Evolutionary conservation across 208 protist species (phyloP), one percentile per base, ranked within the genome.

Genomic region (Leishmania amazonensis): DNA sequence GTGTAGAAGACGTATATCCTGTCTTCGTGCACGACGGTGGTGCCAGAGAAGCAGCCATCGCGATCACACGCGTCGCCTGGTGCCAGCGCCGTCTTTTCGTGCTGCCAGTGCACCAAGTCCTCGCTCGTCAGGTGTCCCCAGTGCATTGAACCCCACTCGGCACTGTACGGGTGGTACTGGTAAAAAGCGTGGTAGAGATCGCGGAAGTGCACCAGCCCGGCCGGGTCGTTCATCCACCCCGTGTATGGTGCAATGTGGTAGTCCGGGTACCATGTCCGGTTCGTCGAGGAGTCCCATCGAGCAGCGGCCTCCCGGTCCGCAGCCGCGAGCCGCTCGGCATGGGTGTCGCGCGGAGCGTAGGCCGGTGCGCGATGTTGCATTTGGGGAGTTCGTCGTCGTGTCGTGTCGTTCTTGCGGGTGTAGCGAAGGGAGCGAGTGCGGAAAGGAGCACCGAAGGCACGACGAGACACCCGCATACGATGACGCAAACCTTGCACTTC

Each of bases 1-100:
- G 89, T 92, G 83, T 92, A 92, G 76, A 92, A 90, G 38, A 90
- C 9, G 78, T 90, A 92, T 35, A 92, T n/a, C 57, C 83, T 86
- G 5, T 74, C 89, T 24, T 90, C 58, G 74, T 86, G 76, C 21
- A 73, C 78, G 17, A 92, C 80, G 9, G 86, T 70, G 31, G 86
- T 86, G 47, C 89, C 89, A 42, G 89, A 92, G 87, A 92, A 92
- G 83, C 89, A 92, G 58, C 89, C 89, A 68, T 92, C 87, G 21
- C 83, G 81, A 79, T 92, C 89, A 76, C 81, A 89, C 72, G 85
- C 42, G n/a, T 87, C 86, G 3, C 87, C 86, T 1, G 89, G 89
- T 0, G 86, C 89, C 24, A 92, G 78, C 0, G 89, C 89, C 0
- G 76, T 71, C 51, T 81, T 83, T 64, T 89, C 45, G 58, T 88